Evolutionary conservation across 2,329 filamentous ascomycete species (phyloP).

Genomic region (Macrophomina phaseolina): DNA sequence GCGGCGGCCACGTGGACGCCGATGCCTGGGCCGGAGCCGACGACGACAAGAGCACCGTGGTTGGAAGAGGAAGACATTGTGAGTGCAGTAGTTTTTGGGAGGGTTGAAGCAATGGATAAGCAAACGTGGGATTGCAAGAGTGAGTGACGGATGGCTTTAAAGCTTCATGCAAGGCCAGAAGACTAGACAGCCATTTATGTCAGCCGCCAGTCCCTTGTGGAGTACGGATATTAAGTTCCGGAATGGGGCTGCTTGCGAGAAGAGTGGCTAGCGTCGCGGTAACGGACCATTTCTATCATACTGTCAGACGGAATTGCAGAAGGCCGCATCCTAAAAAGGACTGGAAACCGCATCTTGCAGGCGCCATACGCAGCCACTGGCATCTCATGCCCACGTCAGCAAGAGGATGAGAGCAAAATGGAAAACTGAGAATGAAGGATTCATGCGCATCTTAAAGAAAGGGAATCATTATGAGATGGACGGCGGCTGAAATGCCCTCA

Average conservation of each 20-base stretch:
- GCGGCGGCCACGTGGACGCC: slow-evolving; percentile 48
- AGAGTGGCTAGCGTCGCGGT: not conserved
- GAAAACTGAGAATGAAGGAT: too few species aligned
- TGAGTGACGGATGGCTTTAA: not conserved
- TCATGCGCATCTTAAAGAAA: too few species aligned
- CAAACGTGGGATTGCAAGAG: not conserved
- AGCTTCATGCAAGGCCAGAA: not conserved
- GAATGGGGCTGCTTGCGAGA: not conserved
- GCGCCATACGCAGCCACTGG: too few species aligned
- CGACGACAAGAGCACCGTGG: slow-evolving; percentile 43
- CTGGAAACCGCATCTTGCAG: not conserved
- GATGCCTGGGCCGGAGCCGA: slow-evolving; percentile 58
- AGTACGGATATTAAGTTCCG: not conserved
- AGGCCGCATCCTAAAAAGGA: not conserved
- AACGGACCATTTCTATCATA: not conserved
- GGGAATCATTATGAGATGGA: too few species aligned
- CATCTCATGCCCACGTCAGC: too few species aligned
- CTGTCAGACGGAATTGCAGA: not conserved
- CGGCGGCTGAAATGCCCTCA: too few species aligned
- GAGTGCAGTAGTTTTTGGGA: not conserved
- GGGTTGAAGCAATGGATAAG: not conserved
- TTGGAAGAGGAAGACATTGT: slow-evolving; percentile 5
- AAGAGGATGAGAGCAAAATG: too few species aligned
- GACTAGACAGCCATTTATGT: not conserved
- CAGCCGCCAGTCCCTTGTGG: not conserved